These are phyloP conservation scores for Sungouiella thailandica DNA, from an alignment of 805 yeast genomes.

Conservation along the genomic window DNA sequence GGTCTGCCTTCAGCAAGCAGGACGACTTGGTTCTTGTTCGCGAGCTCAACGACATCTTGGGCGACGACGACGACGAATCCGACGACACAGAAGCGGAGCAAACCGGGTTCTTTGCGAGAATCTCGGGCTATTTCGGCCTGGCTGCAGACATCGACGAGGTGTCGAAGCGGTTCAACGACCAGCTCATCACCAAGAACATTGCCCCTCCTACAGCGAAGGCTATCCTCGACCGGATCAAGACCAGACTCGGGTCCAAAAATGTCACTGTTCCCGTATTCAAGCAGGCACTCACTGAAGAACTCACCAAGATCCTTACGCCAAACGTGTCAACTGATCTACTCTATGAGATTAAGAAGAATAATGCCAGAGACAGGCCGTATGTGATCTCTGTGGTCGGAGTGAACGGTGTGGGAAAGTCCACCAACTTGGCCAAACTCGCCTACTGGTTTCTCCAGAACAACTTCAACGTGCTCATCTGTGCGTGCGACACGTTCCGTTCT, in stretches of 20 bases:
- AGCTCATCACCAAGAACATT: constrained; percentile 78
- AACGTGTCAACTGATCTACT: constrained; percentile 83
- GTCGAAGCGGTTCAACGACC: constrained; percentile 62
- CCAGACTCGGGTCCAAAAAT: constrained; percentile 62
- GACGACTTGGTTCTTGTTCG: constrained; percentile 37
- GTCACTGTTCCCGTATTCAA: constrained; percentile 70
- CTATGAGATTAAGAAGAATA: constrained; percentile 62
- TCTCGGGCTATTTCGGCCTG: constrained; percentile 35
- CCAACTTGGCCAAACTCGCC: constrained; percentile 89
- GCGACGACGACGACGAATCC: constrained; percentile 22
- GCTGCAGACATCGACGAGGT: constrained; percentile 54
- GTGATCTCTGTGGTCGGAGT: constrained; percentile 98
- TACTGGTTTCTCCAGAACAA: constrained; percentile 93
- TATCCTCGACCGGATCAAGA: constrained; percentile 64
- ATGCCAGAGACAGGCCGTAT: constrained; percentile 53
- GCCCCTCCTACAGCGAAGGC: constrained; percentile 84
- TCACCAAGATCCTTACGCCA: constrained; percentile 81
- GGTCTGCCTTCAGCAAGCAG: constrained; percentile 31
- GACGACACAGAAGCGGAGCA: constrained; percentile 2
- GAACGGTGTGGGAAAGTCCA: constrained; percentile 96
- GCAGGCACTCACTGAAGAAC: constrained; percentile 55
- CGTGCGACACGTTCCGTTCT: constrained; percentile 96
- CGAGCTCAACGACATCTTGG: constrained; percentile 36
- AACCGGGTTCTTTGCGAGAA: constrained; percentile 25
- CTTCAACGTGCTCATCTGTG: constrained; percentile 81